Evolutionary conservation across 495 filamentous ascomycete species (phyloP).

Genomic region (Pyronema omphalodes): DNA sequence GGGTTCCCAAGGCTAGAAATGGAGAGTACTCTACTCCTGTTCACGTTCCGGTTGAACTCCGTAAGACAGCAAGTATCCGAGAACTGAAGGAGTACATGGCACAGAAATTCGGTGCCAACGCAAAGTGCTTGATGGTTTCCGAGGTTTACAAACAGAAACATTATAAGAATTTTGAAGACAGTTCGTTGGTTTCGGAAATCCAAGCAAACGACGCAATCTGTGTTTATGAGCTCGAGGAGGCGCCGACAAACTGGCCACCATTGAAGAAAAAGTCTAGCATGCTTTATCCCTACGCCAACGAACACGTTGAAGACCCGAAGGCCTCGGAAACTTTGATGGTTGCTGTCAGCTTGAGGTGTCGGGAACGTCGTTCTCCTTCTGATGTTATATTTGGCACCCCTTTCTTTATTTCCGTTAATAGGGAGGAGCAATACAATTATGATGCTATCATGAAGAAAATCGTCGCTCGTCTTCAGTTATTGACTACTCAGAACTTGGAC

Average conservation of each 20-base stretch:
- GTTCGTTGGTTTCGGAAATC: slow-evolving; percentile 44
- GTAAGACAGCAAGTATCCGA: slow-evolving; percentile 59
- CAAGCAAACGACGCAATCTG: slow-evolving; percentile 37
- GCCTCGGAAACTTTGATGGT: slow-evolving; percentile 55
- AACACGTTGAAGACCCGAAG: slow-evolving; percentile 21
- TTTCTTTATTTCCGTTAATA: slow-evolving; percentile 39
- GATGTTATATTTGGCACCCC: slow-evolving; percentile 34
- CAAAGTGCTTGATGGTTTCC: slow-evolving; percentile 44
- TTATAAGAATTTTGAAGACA: slow-evolving; percentile 63
- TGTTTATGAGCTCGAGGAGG: slow-evolving; percentile 63
- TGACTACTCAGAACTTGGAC: slow-evolving; percentile 46
- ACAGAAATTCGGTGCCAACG: slow-evolving; percentile 41
- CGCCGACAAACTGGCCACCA: slow-evolving; percentile 56
- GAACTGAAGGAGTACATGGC: slow-evolving; percentile 59
- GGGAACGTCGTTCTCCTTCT: not conserved
- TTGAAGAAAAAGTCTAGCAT: slow-evolving; percentile 24
- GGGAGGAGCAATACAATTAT: slow-evolving; percentile 42
- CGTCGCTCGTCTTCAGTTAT: slow-evolving; percentile 34
- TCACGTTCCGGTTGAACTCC: slow-evolving; percentile 64
- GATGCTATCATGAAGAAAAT: slow-evolving; percentile 45
- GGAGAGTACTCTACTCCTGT: slow-evolving; percentile 31
- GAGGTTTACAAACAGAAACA: slow-evolving; percentile 69
- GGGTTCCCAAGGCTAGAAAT: slow-evolving; percentile 45
- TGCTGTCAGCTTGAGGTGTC: slow-evolving; percentile 46
- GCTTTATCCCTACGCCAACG: slow-evolving; percentile 25